Evolutionary conservation across 192 early-diverging fungal genomes (phyloP), one percentile per base, ranked within the genome.

Genomic region (Coemansia erecta): DNA sequence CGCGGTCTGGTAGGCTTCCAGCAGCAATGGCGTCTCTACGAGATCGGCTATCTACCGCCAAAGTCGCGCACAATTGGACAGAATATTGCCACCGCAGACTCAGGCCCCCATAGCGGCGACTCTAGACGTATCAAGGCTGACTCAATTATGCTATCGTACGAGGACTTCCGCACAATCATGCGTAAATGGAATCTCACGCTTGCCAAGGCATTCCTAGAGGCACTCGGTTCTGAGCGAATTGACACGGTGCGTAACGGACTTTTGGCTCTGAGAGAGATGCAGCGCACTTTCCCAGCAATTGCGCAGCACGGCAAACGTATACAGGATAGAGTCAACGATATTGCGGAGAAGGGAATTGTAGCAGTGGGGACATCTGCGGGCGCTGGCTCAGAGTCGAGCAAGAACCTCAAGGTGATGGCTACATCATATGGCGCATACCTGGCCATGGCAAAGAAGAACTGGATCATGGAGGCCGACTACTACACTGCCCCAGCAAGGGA

Each of bases 191-290:
- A 77, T 56, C 55, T 72, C 21, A 63, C 58, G 19, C 24, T 77
- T 53, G 67, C 64, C 52, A 70, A 68, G 58, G 64, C 65, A 15
- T 72, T 77, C 58, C 57, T 68, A 17, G 23, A 24, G 9, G 60
- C 59, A 0, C 46, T 77, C 45, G 68, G 64, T 17, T 61, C 64
- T 12, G 51, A 64, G 17, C 68, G 68, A 35, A 71, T 61, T 48
- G 65, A 72, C 52, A 77, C 75, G 3, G 75, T 77, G 43, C 68
- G 75, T 54, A 77, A 77, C n/a, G 69, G 68, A 3, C 71, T 77
- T 8, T 17, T 71, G 43, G 69, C 75, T 15, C 69, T 77, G 1
- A 63, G 55, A 4, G 75, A 77, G 56, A 77, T 77, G 75, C 65
- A 61, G 17, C 56, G 42, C 14, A 63, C 75, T 14, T 78, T 78